These are phyloP conservation scores for Thalassiosira gravida DNA, from an alignment of 352 stramenopile species.

Conservation along the genomic window DNA sequence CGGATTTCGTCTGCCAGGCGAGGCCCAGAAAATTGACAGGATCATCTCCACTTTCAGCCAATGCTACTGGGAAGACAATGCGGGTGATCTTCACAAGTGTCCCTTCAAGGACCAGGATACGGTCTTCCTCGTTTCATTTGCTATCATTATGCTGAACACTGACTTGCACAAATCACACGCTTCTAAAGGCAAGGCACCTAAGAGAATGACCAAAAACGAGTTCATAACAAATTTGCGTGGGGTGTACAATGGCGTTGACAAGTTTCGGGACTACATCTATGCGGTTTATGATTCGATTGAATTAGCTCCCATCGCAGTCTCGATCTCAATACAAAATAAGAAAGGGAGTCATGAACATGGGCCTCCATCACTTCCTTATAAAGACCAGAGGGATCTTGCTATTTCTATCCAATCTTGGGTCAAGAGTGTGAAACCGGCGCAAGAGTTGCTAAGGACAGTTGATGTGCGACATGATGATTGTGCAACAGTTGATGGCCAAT, in stretches of 20 bases:
- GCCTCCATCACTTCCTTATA: constrained; percentile 42
- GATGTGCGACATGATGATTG: constrained; percentile 46
- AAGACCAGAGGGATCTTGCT: constrained; percentile 45
- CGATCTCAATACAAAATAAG: constrained; percentile 83
- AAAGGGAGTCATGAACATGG: constrained; percentile 28
- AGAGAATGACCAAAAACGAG: constrained; percentile 95
- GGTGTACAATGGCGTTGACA: constrained; percentile 90
- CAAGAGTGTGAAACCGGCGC: constrained; percentile 58
- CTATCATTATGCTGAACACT: constrained; percentile 99
- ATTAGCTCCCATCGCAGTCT: constrained; percentile 90
- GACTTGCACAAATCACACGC: constrained; percentile 91
- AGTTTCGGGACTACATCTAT: constrained; percentile 91
- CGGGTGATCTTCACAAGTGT: constrained; percentile 75
- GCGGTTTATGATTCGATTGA: constrained; percentile 95
- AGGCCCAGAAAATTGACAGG: constrained; percentile 97
- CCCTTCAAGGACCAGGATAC: constrained; percentile 88
- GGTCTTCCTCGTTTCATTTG: constrained; percentile 92
- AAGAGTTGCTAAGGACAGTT: constrained; percentile 65
- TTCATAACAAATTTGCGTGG: constrained; percentile 97
- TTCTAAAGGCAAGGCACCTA: constrained; percentile 86
- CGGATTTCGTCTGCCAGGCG: constrained; percentile 95
- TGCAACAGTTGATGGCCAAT: constrained; percentile 21
- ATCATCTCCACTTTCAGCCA: constrained; percentile 96
- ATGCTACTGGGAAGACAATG: constrained; percentile 97
- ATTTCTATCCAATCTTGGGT: constrained; percentile 55